Percentiles rank a stretch among this genome's conserved stretches.
These are phyloP conservation scores for Cyberlindnera saturnus DNA, from an alignment of 805 yeast species.

Conservation along the genomic window DNA sequence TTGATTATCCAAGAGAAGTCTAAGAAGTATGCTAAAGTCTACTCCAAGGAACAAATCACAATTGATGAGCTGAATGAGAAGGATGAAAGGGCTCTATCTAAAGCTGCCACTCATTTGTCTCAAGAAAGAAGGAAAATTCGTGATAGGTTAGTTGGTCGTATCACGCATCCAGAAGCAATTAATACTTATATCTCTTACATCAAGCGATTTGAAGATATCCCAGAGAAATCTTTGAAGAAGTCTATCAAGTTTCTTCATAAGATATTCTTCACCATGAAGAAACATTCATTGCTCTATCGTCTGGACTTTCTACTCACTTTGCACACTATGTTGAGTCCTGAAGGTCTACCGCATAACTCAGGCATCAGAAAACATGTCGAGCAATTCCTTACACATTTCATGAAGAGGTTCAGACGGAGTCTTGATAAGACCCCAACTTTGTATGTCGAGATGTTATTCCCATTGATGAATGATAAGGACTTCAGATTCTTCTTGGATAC, in stretches of 20 bases:
- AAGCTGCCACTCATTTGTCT: constrained; percentile 21
- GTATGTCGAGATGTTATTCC: constrained; percentile 62
- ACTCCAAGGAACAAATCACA: constrained; percentile 23
- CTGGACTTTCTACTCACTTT: constrained; percentile 66
- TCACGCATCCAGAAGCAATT: constrained; percentile 55
- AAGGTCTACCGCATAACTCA: constrained; percentile 41
- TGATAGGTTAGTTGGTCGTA: constrained; percentile 33
- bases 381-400: constrained; percentile 57
- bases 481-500: constrained; percentile 48
- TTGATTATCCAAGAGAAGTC: constrained; percentile 42
- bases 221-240: constrained; percentile 51
- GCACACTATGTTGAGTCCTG: constrained; percentile 45
- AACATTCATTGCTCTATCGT: constrained; percentile 52
- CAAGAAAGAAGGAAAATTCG: constrained; percentile 39
- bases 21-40: constrained; percentile 22
- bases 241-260: constrained; percentile 68
- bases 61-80: constrained; percentile 28
- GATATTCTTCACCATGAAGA: constrained; percentile 57
- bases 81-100: constrained; percentile 27
- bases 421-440: constrained; percentile 46
- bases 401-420: constrained; percentile 48
- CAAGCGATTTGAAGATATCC: constrained; percentile 54
- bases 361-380: constrained; percentile 53
- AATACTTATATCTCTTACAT: constrained; percentile 61
- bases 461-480: constrained; percentile 42